Evolutionary conservation across 768 basidiomycete species (phyloP), one percentile per base, ranked within the genome.

Genomic region (Cystobasidium onofrii): DNA sequence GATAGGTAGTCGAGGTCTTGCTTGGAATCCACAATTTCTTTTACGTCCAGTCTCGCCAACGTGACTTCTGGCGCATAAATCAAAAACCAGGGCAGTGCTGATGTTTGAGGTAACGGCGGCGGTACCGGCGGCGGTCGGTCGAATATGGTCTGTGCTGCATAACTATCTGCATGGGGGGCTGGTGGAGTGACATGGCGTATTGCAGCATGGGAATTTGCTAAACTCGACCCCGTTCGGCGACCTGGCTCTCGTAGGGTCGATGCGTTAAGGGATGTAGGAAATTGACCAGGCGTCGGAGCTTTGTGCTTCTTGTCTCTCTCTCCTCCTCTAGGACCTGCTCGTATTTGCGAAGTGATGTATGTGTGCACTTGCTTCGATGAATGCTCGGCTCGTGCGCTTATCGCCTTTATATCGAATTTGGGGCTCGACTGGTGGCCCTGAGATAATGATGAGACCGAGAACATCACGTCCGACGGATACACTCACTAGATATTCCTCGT

Each of bases 401-500:
- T n/a, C n/a, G n/a, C n/a, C n/a, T n/a, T n/a, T 6, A 39, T 39
- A 15, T 39, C 39, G 39, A 39, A 6, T 39, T 39, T 39, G 39
- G 39, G 7, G 15, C 15, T 6, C 39, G 15, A 15, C 15, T 39
- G 39, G 7, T 15, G 39, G 39, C 46, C 46, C 46, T 50, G 46
- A 3, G 3, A 50, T 3, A 12, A 7, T 17, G 15, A 20, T 50
- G 10, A 50, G n/a, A n/a, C 46, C 7, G 18, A n/a, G 46, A 7
- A 50, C 6, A n/a, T 12, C 4, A 12, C 12, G 20, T 15, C n/a
- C 9, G 18, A 50, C 6, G 15, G 3, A 50, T 17, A 50, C 18
- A 50, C 57, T 7, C 31, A 60, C 57, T 15, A 60, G 3, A 60
- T 60, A 60, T 27, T 60, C 57, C 33, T 60, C 57, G 57, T 60